phyloP scores from a whole-genome alignment of 495 filamentous ascomycete species.

The Daldinia caldariorum region DNA sequence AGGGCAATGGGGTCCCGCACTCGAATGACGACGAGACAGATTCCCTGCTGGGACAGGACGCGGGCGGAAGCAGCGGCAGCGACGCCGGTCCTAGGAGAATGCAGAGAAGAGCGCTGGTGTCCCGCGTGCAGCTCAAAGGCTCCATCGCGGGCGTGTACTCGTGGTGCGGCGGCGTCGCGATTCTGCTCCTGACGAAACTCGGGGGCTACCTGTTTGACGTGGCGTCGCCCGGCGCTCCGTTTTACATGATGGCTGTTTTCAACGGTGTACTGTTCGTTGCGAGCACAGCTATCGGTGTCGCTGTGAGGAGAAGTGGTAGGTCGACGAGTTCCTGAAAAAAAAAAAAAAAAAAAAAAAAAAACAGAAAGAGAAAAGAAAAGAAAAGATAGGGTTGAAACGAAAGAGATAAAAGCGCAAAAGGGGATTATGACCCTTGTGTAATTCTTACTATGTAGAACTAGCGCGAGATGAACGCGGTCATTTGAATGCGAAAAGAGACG shows the following conservation, averaged over 20 bases:
- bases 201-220: constrained; percentile 87
- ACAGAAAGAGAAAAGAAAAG: neutral
- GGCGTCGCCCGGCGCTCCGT: constrained; percentile 76
- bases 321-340: neutral
- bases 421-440: neutral
- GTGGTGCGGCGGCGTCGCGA: constrained; percentile 89
- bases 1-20: constrained; percentile 33
- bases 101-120: constrained; percentile 37
- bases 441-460: neutral
- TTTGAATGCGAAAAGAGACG: too few relatives aligned
- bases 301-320: constrained; percentile 14
- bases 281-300: constrained; percentile 58
- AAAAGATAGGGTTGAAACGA: neutral
- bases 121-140: constrained; percentile 77
- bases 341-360: neutral
- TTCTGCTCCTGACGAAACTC: constrained; percentile 88
- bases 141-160: constrained; percentile 94
- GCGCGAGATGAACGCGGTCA: neutral
- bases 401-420: neutral
- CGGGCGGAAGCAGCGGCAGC: neutral
- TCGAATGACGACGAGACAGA: constrained; percentile 13
- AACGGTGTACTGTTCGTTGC: constrained; percentile 75
- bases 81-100: constrained; percentile 1
- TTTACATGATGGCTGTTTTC: constrained; percentile 91
- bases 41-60: constrained; percentile 46